Evolutionary conservation across 257 asterid species (phyloP).

Genomic region (Penstemon barbatus): DNA sequence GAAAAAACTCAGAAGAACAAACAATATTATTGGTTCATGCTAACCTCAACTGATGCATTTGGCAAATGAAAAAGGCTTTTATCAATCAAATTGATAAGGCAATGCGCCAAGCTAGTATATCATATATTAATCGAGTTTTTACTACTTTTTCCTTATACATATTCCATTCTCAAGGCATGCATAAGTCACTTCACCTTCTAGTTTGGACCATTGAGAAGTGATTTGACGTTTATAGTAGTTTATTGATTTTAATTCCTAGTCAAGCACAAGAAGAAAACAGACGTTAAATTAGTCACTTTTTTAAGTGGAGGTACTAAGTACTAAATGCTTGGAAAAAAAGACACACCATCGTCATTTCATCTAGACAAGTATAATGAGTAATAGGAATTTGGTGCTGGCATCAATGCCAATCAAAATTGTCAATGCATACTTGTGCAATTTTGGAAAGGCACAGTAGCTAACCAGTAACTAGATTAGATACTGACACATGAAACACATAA

Average conservation of each 20-base stretch:
- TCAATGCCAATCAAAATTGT: not conserved
- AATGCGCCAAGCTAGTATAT: not conserved
- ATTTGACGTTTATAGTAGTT: too few species aligned
- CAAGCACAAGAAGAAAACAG: too few species aligned
- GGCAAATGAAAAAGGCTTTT: slow-evolving; percentile 20
- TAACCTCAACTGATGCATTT: slow-evolving; percentile 5
- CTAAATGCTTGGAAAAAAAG: not conserved
- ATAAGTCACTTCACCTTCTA: not conserved
- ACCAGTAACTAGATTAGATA: not conserved
- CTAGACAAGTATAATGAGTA: not conserved
- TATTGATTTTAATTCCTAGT: too few species aligned
- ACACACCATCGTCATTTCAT: not conserved
- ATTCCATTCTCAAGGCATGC: not conserved
- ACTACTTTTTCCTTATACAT: not conserved
- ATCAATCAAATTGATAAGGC: not conserved
- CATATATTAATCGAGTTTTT: slow-evolving; percentile 1
- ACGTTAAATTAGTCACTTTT: too few species aligned
- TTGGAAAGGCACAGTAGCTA: not conserved
- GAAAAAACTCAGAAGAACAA: slow-evolving; percentile 29
- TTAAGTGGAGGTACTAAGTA: not conserved
- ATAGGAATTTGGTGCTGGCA: not conserved
- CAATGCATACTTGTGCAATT: slow-evolving; percentile 15
- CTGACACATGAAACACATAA: slow-evolving; percentile 2
- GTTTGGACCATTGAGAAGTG: slow-evolving; percentile 12
- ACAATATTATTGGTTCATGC: slow-evolving; percentile 24